A percentile compares a stretch with the other conserved stretches of the same genome.
Conservation (phyloP, 345 rosid species). For the Salix dunnii region DNA sequence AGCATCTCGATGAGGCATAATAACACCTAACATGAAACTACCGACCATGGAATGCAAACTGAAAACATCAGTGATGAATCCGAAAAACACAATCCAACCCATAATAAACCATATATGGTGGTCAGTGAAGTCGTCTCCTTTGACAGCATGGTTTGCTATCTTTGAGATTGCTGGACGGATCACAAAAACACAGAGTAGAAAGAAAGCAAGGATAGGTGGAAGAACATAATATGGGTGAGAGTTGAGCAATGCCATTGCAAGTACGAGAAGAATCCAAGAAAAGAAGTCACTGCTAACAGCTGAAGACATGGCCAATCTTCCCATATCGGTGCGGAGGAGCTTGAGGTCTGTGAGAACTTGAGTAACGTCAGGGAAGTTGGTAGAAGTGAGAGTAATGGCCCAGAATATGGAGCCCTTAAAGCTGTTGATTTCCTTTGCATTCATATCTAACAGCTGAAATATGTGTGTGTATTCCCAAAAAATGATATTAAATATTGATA, state of each 20-base stretch:
- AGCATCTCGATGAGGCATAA: slow-evolving; percentile 26
- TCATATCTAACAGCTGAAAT: too few species aligned
- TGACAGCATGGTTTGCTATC: slow-evolving; percentile 16
- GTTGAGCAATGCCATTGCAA: slow-evolving; percentile 10
- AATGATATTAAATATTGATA: too few species aligned
- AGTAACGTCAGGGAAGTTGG: slow-evolving; percentile 55
- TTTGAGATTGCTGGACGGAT: slow-evolving; percentile 41
- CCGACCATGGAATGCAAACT: slow-evolving; percentile 56
- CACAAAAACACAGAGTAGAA: slow-evolving; percentile 20
- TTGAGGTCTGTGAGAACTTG: slow-evolving; percentile 52
- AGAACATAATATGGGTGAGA: neutral
- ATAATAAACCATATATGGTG: slow-evolving; percentile 41
- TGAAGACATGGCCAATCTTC: slow-evolving; percentile 42
- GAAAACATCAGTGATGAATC: slow-evolving; percentile 43
- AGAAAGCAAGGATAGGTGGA: slow-evolving; percentile 24
- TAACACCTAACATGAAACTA: slow-evolving; percentile 61
- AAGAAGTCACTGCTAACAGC: slow-evolving; percentile 41
- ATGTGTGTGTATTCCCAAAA: too few species aligned
- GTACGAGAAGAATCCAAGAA: slow-evolving; percentile 43
- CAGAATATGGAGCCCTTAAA: neutral
- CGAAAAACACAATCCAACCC: slow-evolving; percentile 39
- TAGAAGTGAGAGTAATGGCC: slow-evolving; percentile 31
- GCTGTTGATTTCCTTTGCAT: neutral
- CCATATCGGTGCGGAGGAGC: slow-evolving; percentile 56
- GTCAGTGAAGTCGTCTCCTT: slow-evolving; percentile 31